These are phyloP conservation scores for Cylindrotheca fusiformis DNA, from an alignment of 108 stramenopile species.

Conservation along the genomic window DNA sequence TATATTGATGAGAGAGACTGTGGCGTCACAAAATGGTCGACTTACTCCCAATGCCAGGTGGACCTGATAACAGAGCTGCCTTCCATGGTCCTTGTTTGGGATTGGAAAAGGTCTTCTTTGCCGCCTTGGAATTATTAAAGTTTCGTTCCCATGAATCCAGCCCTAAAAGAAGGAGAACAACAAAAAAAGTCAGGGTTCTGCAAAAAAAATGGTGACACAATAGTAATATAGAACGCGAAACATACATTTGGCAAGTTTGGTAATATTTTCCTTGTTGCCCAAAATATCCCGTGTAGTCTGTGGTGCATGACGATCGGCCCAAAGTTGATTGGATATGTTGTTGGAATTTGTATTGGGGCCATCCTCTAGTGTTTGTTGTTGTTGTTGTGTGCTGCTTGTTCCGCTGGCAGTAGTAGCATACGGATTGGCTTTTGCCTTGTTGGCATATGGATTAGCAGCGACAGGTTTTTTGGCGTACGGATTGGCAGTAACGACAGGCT, in stretches of 20 bases:
- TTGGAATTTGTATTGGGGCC: neutral
- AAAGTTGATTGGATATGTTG: conserved; percentile 53
- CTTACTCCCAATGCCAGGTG: conserved; percentile 93
- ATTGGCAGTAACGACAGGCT: conserved; percentile 13
- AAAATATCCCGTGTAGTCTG: conserved; percentile 57
- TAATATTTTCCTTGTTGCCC: conserved; percentile 69
- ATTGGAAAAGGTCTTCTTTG: conserved; percentile 43
- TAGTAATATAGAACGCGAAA: too few species aligned
- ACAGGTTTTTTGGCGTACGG: conserved; percentile 31
- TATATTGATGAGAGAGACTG: neutral
- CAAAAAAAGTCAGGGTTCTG: too few species aligned
- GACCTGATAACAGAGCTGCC: conserved; percentile 94
- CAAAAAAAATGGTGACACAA: too few species aligned
- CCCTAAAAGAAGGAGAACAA: conserved; percentile 15
- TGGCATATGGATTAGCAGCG: conserved; percentile 60
- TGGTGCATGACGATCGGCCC: conserved; percentile 95
- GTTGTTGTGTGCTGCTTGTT: conserved; percentile 7
- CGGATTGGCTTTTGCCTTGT: conserved; percentile 19
- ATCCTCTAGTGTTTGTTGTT: neutral
- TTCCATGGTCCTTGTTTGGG: conserved; percentile 69
- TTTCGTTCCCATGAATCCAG: conserved; percentile 80
- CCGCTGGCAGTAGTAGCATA: conserved; percentile 5
- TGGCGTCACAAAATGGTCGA: conserved; percentile 5
- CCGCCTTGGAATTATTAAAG: conserved; percentile 55
- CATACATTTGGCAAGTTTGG: conserved; percentile 40